Evolutionary conservation across 306 rosid species (phyloP), one percentile per base, ranked within the genome.

Genomic region (Aeschynomene evenia): DNA sequence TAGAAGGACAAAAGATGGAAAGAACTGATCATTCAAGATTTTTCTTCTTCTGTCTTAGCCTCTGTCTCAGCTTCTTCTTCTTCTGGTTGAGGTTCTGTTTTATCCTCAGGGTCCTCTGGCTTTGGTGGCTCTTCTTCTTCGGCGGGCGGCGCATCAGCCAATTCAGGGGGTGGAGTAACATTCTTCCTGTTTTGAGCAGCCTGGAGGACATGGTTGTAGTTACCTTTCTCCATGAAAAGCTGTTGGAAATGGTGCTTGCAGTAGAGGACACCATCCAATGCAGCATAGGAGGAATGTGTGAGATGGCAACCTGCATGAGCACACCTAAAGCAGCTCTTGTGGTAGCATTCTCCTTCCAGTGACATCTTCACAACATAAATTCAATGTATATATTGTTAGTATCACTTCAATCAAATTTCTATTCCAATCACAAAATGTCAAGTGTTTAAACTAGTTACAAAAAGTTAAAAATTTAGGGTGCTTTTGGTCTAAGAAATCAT

Each of bases 191-290:
- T 48, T 14, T 84, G 80, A 50, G 89, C 88, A 16, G 88, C 84
- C 53, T 88, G 68, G 73, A 90, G 96, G 21, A 85, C 94, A 63
- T 85, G 97, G 72, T 54, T 53, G 73, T 94, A 94, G 31, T 84
- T 94, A 9, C 99, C 99, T 53, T 94, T 94, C 85, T 84, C 96
- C 97, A 94, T 86, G 86, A 94, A 94, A 68, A 94, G 99, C 63
- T 90, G 99, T 42, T 87, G 78, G 57, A 94, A 94, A 80, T 94
- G 99, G 85, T 75, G 86, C 84, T 76, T 94, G 78, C 99, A 94
- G 81, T 94, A 94, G 56, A 94, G 89, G 72, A 88, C 86, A 66
- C 98, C 98, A 79, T 90, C 95, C 4, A 94, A 85, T 26, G 98
- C 84, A 77, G 89, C 97, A 68, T 90, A 90, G 37, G 87, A 81